Conservation (phyloP, 768 basidiomycete species). For the Rhodotorula babjevae region DNA sequence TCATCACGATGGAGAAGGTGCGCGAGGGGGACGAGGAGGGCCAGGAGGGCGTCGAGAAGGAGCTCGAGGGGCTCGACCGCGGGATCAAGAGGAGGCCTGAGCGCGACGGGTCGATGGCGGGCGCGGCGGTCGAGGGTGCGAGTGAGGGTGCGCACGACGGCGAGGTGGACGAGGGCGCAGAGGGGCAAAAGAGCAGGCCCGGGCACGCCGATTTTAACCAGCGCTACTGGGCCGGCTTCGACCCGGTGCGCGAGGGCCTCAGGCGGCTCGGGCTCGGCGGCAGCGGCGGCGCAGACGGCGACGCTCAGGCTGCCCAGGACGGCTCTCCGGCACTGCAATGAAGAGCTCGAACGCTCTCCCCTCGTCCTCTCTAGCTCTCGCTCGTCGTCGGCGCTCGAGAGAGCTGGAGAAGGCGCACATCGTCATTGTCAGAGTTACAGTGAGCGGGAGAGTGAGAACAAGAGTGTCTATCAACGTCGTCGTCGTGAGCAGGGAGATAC, state of each 20-base stretch:
- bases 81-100: slow-evolving; percentile 50
- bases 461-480: not conserved
- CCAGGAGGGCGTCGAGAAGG: slow-evolving; percentile 25
- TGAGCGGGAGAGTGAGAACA: not conserved
- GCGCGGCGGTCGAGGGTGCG: not conserved
- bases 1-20: slow-evolving; percentile 83
- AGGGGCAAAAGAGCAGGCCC: slow-evolving; percentile 53
- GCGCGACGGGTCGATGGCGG: slow-evolving; percentile 16
- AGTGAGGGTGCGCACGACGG: not conserved
- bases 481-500: not conserved
- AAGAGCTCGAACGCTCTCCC: not conserved
- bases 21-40: slow-evolving; percentile 37
- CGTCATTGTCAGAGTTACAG: too few species aligned
- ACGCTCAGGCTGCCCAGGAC: too few species aligned
- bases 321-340: not conserved
- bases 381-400: not conserved
- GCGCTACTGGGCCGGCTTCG: slow-evolving; percentile 78
- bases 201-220: slow-evolving; percentile 85
- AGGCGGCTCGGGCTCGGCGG: not conserved
- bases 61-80: slow-evolving; percentile 53
- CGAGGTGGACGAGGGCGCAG: slow-evolving; percentile 2
- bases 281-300: not conserved
- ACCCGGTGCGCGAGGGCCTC: slow-evolving; percentile 9
- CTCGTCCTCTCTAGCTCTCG: not conserved
- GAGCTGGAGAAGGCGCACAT: too few species aligned